Evolutionary conservation across 164 flowering plant genomes (phyloP).

Genomic region (Vitis riparia): DNA sequence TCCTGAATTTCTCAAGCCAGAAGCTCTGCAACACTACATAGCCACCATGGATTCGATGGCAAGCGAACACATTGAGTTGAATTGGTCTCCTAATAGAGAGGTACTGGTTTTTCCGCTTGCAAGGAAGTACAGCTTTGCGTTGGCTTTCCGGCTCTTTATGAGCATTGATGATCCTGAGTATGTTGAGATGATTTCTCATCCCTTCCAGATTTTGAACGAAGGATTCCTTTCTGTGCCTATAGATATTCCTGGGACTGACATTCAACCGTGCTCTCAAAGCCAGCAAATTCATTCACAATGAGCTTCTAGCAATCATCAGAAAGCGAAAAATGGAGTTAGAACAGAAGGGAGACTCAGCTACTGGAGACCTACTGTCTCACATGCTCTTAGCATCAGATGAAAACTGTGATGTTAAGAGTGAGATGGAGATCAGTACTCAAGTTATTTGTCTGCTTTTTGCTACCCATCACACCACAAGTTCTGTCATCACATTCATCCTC

Average conservation of each 20-base stretch:
- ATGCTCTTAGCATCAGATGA: not conserved
- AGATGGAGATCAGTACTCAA: slow-evolving; percentile 7
- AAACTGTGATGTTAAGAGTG: not conserved
- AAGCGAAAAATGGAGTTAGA: not conserved
- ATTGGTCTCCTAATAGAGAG: slow-evolving; percentile 1
- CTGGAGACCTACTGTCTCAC: not conserved
- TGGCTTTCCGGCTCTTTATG: slow-evolving; percentile 28
- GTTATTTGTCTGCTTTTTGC: slow-evolving; percentile 3
- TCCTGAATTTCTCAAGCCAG: slow-evolving; percentile 10
- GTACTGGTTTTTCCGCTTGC: slow-evolving; percentile 17
- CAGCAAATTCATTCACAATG: not conserved
- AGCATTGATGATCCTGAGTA: slow-evolving; percentile 5
- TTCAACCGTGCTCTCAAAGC: slow-evolving; percentile 2
- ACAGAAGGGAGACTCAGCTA: not conserved
- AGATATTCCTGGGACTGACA: slow-evolving; percentile 13
- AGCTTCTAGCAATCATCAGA: not conserved
- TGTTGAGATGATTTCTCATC: not conserved
- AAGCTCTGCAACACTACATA: slow-evolving; percentile 5
- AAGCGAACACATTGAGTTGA: not conserved
- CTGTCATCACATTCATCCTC: slow-evolving; percentile 4
- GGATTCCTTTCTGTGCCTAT: slow-evolving; percentile 7
- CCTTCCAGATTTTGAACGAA: not conserved
- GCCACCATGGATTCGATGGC: slow-evolving; percentile 13
- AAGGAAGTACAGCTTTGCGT: slow-evolving; percentile 20
- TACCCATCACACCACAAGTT: not conserved